These are phyloP conservation scores for Collariella sp. DNA, from an alignment of 495 filamentous ascomycete genomes.

Conservation along the genomic window DNA sequence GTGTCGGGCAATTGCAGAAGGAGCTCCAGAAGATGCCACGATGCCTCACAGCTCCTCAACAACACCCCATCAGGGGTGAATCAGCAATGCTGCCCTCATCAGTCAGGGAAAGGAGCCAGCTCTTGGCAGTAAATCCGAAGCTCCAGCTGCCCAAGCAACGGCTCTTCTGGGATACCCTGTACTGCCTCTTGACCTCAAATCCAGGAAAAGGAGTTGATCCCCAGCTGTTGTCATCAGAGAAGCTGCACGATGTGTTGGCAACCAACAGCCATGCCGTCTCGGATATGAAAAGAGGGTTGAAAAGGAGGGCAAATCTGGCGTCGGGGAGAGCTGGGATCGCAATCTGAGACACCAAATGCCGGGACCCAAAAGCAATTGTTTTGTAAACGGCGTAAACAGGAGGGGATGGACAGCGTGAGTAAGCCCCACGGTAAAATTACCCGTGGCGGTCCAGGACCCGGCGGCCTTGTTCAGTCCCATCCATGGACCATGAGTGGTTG, in stretches of 20 bases:
- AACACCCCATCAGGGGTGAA: neutral
- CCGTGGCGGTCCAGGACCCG: constrained; percentile 6
- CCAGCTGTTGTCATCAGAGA: neutral
- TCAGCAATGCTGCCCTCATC: neutral
- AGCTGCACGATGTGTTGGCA: neutral
- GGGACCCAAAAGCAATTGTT: neutral
- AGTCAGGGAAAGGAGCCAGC: neutral
- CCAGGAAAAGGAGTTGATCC: neutral
- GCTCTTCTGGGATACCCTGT: neutral
- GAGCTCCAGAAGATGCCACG: neutral
- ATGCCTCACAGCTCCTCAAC: neutral
- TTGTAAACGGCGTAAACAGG: neutral
- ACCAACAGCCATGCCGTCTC: neutral
- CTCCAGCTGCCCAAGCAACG: constrained; percentile 1
- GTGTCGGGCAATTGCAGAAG: constrained; percentile 9
- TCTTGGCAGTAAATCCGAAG: constrained; percentile 3
- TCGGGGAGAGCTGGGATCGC: no score
- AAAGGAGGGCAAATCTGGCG: no score
- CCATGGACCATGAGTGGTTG: no score
- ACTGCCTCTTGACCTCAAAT: neutral
- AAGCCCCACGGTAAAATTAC: constrained; percentile 26
- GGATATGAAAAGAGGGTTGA: neutral
- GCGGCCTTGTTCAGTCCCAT: constrained; percentile 4
- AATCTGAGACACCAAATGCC: neutral
- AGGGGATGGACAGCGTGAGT: constrained; percentile 16